Evolutionary conservation across 805 yeast species (phyloP).

Genomic region (Ogataea paraovalis): DNA sequence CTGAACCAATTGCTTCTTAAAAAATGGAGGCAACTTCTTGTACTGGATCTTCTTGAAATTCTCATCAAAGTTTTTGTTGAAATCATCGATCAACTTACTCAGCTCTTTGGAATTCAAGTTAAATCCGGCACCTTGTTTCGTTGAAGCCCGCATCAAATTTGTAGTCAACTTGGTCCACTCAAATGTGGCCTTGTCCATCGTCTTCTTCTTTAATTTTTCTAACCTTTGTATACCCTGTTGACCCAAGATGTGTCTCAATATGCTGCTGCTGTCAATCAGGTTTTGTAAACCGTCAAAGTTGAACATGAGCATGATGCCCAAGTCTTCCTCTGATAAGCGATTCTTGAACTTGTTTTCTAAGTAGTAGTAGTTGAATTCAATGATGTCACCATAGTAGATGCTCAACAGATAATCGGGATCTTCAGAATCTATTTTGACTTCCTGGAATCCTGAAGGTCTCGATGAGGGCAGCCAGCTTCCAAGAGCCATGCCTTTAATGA

Average conservation of each 20-base stretch:
- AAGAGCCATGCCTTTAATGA: constrained; percentile 48
- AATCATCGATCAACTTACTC: constrained; percentile 53
- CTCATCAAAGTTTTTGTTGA: constrained; percentile 80
- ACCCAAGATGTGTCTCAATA: constrained; percentile 50
- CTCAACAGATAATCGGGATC: constrained; percentile 53
- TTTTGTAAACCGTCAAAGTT: constrained; percentile 75
- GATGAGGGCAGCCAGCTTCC: constrained; percentile 73
- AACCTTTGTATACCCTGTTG: constrained; percentile 57
- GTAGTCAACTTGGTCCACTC: constrained; percentile 82
- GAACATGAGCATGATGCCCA: constrained; percentile 70
- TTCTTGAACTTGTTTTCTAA: constrained; percentile 57
- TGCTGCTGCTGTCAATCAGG: constrained; percentile 50
- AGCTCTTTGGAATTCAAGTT: constrained; percentile 71
- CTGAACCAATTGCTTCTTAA: constrained; percentile 58
- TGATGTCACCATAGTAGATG: constrained; percentile 68
- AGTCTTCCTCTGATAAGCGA: constrained; percentile 39
- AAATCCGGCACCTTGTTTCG: constrained; percentile 49
- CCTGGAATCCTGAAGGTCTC: constrained; percentile 64
- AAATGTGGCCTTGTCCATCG: constrained; percentile 62
- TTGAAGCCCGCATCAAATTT: constrained; percentile 74
- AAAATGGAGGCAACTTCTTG: constrained; percentile 31
- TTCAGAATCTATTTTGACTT: constrained; percentile 41
- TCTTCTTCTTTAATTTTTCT: constrained; percentile 67
- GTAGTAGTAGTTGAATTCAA: constrained; percentile 66
- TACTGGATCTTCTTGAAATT: constrained; percentile 62